Evolutionary conservation across 306 rosid genomes (phyloP), one percentile per base, ranked within the genome.

Genomic region (Castanospermum australe): DNA sequence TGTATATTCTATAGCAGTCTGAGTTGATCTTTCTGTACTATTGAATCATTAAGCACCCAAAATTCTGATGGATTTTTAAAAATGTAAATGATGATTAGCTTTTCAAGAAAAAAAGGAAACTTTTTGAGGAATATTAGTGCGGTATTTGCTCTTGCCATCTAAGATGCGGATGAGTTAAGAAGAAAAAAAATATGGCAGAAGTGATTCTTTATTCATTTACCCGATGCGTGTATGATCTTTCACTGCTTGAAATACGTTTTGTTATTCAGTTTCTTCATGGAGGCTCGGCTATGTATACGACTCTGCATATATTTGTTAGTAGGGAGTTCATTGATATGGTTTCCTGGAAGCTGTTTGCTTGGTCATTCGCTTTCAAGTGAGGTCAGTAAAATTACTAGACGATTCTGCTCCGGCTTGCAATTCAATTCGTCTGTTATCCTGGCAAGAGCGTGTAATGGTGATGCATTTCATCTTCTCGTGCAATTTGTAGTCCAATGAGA

Each of bases 371-470:
- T 47, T 41, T 76, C 92, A 61, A 79, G 57, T 78, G 80, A 77
- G 97, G 94, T 93, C 71, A 61, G 94, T 79, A 12, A 6, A 65
- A 2, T n/a, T 51, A 28, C 14, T 36, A 33, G 36, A 47, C 74
- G 21, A 36, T 56, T 57, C 6, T 67, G 12, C 63, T 38, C 30
- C 6, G 0, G 17, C 30, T n/a, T 21, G 4, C 55, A 18, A 51
- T 33, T 57, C 2, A 32, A 17, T 8, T 56, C 21, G 39, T 61
- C 20, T 44, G 20, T 51, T 52, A 25, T 71, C 7, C 13, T 45
- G 7, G 2, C 44, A 67, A 69, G 44, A 63, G 8, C 25, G 13
- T 63, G 32, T 30, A 42, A 12, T 28, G 42, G 38, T 63, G 47
- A 6, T 59, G 71, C 44, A 36, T 60, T 75, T 50, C 15, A 60